These are phyloP conservation scores for Cochlearia excelsa DNA, from an alignment of 345 rosid species.

Conservation along the genomic window DNA sequence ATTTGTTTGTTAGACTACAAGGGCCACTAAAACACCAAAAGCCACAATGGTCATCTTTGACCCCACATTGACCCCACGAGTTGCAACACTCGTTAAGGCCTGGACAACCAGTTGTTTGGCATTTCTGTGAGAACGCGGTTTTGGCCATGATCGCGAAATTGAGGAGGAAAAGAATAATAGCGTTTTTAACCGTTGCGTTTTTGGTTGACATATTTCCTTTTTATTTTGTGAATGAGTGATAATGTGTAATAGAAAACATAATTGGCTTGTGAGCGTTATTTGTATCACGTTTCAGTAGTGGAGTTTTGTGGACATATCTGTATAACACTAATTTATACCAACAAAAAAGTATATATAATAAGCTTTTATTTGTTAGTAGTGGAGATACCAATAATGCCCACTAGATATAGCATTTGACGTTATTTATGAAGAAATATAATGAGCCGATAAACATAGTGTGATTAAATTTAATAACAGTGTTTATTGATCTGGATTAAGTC, in stretches of 20 bases:
- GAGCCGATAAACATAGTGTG: too few species aligned
- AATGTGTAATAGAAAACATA: too few species aligned
- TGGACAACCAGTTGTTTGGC: constrained; percentile 16
- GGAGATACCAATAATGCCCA: constrained; percentile 8
- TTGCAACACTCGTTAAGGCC: constrained; percentile 23
- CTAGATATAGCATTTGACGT: too few species aligned
- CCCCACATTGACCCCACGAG: constrained; percentile 21
- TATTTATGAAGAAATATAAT: too few species aligned
- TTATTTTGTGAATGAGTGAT: background rate
- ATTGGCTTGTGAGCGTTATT: too few species aligned
- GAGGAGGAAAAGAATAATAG: constrained; percentile 5
- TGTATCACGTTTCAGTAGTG: too few species aligned
- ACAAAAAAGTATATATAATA: background rate
- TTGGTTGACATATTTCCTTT: constrained; percentile 1
- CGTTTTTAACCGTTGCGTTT: background rate
- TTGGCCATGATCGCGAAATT: background rate
- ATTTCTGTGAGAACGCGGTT: constrained; percentile 17
- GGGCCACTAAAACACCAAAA: constrained; percentile 27
- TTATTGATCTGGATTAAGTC: too few species aligned
- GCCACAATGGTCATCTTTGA: constrained; percentile 21
- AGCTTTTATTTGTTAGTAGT: background rate
- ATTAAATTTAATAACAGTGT: too few species aligned
- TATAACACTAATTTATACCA: background rate
- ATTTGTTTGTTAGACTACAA: constrained; percentile 9
- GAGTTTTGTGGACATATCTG: background rate